Evolutionary conservation across 768 basidiomycete genomes (phyloP).

Genomic region (Neoboletus magnificus): DNA sequence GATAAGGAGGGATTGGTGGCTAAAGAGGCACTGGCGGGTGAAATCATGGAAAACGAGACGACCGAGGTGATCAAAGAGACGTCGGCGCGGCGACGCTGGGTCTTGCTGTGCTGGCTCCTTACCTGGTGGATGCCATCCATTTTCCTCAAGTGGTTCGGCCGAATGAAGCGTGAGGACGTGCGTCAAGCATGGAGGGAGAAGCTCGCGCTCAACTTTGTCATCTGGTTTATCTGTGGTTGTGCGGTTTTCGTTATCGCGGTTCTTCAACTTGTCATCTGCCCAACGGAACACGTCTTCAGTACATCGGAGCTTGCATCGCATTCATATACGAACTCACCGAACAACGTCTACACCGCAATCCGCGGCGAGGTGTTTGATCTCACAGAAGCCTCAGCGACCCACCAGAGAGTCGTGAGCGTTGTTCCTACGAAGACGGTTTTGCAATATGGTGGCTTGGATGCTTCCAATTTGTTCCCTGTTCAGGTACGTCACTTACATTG

Average conservation of each 20-base stretch:
- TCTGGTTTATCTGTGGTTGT: conserved; percentile 90
- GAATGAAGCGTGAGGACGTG: conserved; percentile 93
- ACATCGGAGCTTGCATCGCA: conserved; percentile 71
- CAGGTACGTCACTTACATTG: conserved; percentile 51
- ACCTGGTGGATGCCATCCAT: conserved; percentile 90
- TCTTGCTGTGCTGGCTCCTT: conserved; percentile 79
- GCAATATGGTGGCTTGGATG: conserved; percentile 76
- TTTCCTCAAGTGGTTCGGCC: conserved; percentile 65
- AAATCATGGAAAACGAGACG: conserved; percentile 84
- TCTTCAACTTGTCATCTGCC: conserved; percentile 87
- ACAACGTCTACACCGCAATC: conserved; percentile 77
- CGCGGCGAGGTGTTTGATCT: conserved; percentile 96
- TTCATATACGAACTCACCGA: conserved; percentile 57
- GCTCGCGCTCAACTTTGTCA: conserved; percentile 89
- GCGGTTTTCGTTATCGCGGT: conserved; percentile 92
- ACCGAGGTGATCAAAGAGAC: conserved; percentile 84
- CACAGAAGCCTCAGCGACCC: conserved; percentile 59
- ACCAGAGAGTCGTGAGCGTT: conserved; percentile 66
- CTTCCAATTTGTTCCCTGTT: conserved; percentile 86
- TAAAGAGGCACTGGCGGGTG: conserved; percentile 82
- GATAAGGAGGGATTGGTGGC: conserved; percentile 71
- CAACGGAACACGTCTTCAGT: conserved; percentile 90
- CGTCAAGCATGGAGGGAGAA: conserved; percentile 98
- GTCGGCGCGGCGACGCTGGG: conserved; percentile 81
- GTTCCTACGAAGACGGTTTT: conserved; percentile 72